Evolutionary conservation across 1,284 basidiomycete species (phyloP), one percentile per base, ranked within the genome.

Genomic region (Naganishia cerealis): DNA sequence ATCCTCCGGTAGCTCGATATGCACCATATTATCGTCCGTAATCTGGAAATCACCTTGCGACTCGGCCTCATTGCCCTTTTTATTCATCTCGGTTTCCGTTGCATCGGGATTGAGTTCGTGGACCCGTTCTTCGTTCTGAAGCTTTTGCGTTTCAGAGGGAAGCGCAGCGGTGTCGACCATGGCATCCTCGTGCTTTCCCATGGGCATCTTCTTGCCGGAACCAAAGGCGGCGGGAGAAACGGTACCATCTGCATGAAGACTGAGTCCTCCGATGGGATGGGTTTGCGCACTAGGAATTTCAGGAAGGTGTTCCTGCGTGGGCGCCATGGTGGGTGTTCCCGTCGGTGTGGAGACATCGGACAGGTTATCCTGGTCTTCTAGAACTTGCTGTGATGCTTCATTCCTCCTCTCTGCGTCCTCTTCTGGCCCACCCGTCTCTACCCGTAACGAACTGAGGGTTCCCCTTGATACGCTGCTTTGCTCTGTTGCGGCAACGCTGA

Each of bases 341-440:
- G 61, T 63, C 21, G 61, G 61, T 8, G 61, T 63, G n/a, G 61
- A 63, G 24, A 63, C 50, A 10, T 63, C 61, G 21, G 61, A 63
- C 13, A 63, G 33, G 24, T 63, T 63, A 24, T 63, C 61, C 50
- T 63, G 61, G 29, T 63, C 61, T 38, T 63, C 61, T 29, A 13
- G n/a, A 16, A 54, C n/a, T 24, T 50, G 10, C 21, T 24, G 1
- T 9, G 46, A 7, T 8, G 46, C 21, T 7, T 10, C 21, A 24
- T 21, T 36, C 13, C 12, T n/a, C 24, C 50, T n/a, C 38, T 42
- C 38, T 8, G 40, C 40, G 6, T 39, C 57, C 7, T 62, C 61
- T 15, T 63, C 61, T 8, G 38, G 50, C 1, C 50, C 61, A n/a
- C 61, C 61, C 50, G 61, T 63, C 61, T 63, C 61, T 9, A 63